These are phyloP conservation scores for Geranomyces michiganensis DNA, from an alignment of 192 early-diverging fungal species.

Conservation along the genomic window DNA sequence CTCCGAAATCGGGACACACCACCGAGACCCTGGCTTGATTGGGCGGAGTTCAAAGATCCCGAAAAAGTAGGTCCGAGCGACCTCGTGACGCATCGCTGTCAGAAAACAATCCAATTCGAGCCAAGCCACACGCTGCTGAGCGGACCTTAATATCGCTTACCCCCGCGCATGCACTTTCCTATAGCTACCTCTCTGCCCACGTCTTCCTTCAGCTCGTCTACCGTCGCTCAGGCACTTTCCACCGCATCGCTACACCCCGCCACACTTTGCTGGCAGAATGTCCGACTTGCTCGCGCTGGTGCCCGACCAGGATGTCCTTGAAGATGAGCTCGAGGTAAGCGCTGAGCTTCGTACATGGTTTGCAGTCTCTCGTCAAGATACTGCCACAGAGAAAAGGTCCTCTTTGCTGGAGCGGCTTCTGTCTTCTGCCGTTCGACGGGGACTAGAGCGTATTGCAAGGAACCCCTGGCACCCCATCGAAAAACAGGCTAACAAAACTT, in stretches of 20 bases:
- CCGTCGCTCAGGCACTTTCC: not conserved
- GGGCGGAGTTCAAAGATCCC: no score
- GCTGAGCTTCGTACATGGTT: not conserved
- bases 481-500: not conserved
- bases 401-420: not conserved
- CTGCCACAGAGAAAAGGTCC: not conserved
- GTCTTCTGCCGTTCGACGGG: not conserved
- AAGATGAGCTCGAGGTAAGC: conserved; percentile 36
- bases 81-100: not conserved
- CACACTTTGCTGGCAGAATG: no score
- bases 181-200: not conserved
- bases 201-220: no score
- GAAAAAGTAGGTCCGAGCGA: not conserved
- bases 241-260: not conserved
- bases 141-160: not conserved
- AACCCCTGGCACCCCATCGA: no score
- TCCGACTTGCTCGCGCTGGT: conserved; percentile 16
- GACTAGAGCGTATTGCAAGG: no score
- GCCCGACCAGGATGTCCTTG: conserved; percentile 27
- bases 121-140: not conserved
- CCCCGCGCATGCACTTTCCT: no score
- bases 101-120: not conserved
- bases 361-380: not conserved
- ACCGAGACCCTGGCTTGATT: no score
- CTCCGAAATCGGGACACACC: no score